Base-by-base conservation (phyloP, 441 rosid species). In the Isatis lusitanica region DNA sequence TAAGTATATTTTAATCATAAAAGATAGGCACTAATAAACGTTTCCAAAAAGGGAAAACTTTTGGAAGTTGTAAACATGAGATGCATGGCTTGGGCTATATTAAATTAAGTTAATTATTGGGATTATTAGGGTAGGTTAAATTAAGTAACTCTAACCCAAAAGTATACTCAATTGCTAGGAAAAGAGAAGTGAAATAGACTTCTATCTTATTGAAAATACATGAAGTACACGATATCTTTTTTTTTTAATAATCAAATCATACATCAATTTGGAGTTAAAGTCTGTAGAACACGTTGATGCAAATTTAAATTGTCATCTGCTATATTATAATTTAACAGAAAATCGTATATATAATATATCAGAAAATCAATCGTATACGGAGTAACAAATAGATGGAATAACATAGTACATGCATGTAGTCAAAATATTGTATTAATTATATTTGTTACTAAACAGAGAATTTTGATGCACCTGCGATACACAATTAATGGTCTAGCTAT, bases 51-150 rank as follows among this genome's bases (percentile, higher is more conserved):
- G 28, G 39, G 73, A 21, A 57, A 42, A 36, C 33, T 56, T 65
- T 63, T 5, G 70, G 57, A 46, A 44, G 58, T 56, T 56, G 59
- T 16, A 31, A 11, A 74, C 70, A 68, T 66, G 72, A 74, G 65
- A 62, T 55, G 60, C 60, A 55, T 42, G 43, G 50, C 36, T 64
- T 33, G 38, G 36, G 47, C 5, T 46, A 50, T 40, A 66, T 40
- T 7, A 13, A 66, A 33, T 57, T 16, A 26, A 12, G 35, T 51
- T 12, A 52, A 55, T 73, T 44, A 26, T 56, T 36, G 33, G 62
- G 38, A 60, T 70, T 38, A 3, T 10, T 48, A 15, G 39, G 8
- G 13, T 26, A 48, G 28, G 59, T 48, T 48, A 17, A 18, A 7
- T 17, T 2, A 30, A 30, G 64, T 55, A 47, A 73, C 3, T 40